Conservation (phyloP, 2,329 filamentous ascomycete species). For the Nigrospora oryzae region DNA sequence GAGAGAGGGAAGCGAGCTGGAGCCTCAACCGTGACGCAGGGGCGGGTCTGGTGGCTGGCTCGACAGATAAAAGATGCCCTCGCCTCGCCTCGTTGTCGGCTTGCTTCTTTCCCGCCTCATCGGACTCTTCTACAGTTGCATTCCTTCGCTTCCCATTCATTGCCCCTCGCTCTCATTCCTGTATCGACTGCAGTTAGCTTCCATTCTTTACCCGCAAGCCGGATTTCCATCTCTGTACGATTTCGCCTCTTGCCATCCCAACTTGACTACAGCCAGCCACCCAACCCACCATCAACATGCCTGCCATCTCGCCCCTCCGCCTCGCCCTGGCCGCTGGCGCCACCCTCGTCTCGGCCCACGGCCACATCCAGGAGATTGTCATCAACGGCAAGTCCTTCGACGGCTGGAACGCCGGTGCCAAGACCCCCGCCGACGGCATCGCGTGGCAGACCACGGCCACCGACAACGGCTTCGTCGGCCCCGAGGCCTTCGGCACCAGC, state of each 20-base stretch:
- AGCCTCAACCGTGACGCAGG: too few relatives aligned
- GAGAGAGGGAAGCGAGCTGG: too few relatives aligned
- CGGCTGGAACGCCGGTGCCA: constrained; percentile 8
- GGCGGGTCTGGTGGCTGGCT: too few relatives aligned
- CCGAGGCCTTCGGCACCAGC: constrained; percentile 19
- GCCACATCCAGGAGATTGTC: constrained; percentile 12
- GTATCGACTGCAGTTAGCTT: constrained; percentile 7
- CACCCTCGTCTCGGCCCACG: constrained; percentile 11
- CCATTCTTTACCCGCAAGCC: constrained; percentile 7
- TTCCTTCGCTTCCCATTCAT: constrained; percentile 6
- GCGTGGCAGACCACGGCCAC: constrained; percentile 24
- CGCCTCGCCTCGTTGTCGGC: not conserved
- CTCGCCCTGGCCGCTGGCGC: constrained; percentile 9
- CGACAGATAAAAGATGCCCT: not conserved
- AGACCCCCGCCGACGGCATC: constrained; percentile 11
- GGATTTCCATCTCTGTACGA: not conserved
- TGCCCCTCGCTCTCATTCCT: constrained; percentile 6
- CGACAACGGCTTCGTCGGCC: constrained; percentile 27
- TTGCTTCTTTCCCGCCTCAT: not conserved
- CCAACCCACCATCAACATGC: constrained; percentile 1
- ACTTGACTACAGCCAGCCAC: too few relatives aligned
- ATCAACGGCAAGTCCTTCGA: constrained; percentile 13
- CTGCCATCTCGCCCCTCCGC: constrained; percentile 2
- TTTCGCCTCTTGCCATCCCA: not conserved
- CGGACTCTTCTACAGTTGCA: constrained; percentile 1